Evolutionary conservation across 2,329 filamentous ascomycete genomes (phyloP).

Genomic region (Aspergillus flavus): DNA sequence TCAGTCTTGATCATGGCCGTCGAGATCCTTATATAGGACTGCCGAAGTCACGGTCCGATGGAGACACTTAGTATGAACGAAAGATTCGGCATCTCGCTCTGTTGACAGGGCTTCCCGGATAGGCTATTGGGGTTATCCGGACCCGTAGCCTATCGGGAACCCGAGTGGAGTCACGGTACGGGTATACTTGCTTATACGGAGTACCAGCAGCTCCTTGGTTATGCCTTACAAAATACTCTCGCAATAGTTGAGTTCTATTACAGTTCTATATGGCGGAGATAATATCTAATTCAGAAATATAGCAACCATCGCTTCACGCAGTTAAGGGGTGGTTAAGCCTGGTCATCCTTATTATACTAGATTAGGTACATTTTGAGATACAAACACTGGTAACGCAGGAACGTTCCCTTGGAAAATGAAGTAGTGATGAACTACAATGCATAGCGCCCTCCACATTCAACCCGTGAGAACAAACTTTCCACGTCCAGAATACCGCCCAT

Average conservation of each 20-base stretch:
- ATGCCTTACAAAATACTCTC: not conserved
- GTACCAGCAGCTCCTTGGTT: no score
- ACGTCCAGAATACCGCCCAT: constrained; percentile 5
- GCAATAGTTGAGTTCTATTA: not conserved
- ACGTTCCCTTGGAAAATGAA: not conserved
- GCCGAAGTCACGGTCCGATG: not conserved
- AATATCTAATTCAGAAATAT: no score
- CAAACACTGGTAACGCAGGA: no score
- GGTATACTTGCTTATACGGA: not conserved
- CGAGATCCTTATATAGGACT: not conserved
- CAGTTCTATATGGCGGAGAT: not conserved
- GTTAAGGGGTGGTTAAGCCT: no score
- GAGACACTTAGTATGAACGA: not conserved
- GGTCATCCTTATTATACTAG: no score
- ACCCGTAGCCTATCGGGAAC: not conserved
- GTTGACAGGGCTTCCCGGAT: not conserved
- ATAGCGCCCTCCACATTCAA: not conserved
- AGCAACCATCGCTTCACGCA: no score
- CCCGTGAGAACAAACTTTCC: constrained; percentile 16
- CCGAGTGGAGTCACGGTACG: not conserved
- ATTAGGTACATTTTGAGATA: no score
- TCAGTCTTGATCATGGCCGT: not conserved
- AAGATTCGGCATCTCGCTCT: not conserved
- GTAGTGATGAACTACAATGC: not conserved
- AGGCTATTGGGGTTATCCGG: not conserved